Evolutionary conservation across 106 monocot genomes (phyloP).

Genomic region (Allium fistulosum): DNA sequence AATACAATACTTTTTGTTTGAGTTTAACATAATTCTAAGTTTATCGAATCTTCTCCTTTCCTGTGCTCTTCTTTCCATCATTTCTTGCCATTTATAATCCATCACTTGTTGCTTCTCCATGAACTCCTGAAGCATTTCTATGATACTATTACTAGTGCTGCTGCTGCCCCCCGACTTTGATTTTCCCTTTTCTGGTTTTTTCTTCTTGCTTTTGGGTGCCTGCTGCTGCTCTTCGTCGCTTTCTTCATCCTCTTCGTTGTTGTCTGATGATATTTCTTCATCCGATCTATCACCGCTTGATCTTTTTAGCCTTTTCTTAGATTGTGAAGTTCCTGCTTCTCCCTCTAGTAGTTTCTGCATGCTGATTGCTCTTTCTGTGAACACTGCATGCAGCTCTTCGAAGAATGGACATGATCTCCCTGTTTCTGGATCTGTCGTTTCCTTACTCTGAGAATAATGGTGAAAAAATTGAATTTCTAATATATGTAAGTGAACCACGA

Average conservation of each 20-base stretch:
- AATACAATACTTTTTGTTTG: too few relatives aligned
- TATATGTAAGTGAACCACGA: too few relatives aligned
- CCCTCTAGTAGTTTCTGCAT: conserved; percentile 84
- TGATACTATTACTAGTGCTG: conserved; percentile 21
- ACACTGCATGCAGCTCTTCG: conserved; percentile 85
- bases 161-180: conserved; percentile 14
- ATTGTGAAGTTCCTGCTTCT: conserved; percentile 19
- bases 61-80: conserved; percentile 54
- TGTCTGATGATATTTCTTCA: conserved; percentile 55
- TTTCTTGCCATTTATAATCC: conserved; percentile 73
- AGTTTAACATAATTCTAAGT: too few relatives aligned
- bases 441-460: conserved; percentile 53
- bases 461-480: neutral
- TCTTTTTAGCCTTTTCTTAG: conserved; percentile 63
- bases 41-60: conserved; percentile 64
- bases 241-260: conserved; percentile 52
- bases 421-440: conserved; percentile 77
- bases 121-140: conserved; percentile 70
- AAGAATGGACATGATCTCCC: conserved; percentile 93
- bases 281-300: conserved; percentile 38
- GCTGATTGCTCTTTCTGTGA: conserved; percentile 67
- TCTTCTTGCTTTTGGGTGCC: conserved; percentile 32
- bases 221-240: conserved; percentile 35
- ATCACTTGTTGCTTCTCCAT: conserved; percentile 74
- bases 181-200: conserved; percentile 30